Conservation (phyloP, 306 rosid species). For the Lablab purpureus region DNA sequence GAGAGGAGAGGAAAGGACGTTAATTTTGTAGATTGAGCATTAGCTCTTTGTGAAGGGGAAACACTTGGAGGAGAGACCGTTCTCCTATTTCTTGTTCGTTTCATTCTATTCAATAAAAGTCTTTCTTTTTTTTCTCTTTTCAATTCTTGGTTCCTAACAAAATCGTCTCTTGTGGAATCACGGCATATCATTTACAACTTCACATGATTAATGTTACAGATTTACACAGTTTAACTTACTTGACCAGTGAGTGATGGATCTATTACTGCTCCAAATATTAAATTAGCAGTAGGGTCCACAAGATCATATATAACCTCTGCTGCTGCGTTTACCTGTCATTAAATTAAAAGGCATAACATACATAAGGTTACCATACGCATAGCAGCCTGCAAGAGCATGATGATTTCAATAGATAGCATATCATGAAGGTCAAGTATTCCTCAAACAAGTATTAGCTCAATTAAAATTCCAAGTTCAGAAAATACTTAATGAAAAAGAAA, state of each 20-base stretch:
- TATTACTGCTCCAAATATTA: constrained; percentile 90
- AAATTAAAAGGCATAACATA: constrained; percentile 24
- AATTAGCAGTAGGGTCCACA: constrained; percentile 89
- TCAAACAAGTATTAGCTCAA: constrained; percentile 32
- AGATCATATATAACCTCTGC: constrained; percentile 95
- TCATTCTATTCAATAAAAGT: too few relatives aligned
- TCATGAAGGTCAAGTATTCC: constrained; percentile 27
- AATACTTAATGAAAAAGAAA: neutral
- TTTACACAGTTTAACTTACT: constrained; percentile 54
- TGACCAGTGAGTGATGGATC: constrained; percentile 90
- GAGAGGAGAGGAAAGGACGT: too few relatives aligned
- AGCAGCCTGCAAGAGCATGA: neutral
- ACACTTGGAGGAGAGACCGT: too few relatives aligned
- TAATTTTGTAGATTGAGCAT: too few relatives aligned
- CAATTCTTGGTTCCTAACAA: too few relatives aligned
- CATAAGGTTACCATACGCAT: neutral
- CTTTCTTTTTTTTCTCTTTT: too few relatives aligned
- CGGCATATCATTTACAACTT: neutral
- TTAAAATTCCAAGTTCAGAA: neutral
- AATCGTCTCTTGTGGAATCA: constrained; percentile 2
- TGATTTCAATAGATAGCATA: neutral
- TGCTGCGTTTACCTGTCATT: constrained; percentile 79
- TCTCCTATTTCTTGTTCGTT: too few relatives aligned
- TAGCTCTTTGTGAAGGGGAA: too few relatives aligned
- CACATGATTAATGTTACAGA: neutral